Percentiles rank a stretch among this genome's conserved stretches.
These are phyloP conservation scores for Diaporthe helianthi DNA, from an alignment of 2,329 filamentous ascomycete species.

Conservation along the genomic window DNA sequence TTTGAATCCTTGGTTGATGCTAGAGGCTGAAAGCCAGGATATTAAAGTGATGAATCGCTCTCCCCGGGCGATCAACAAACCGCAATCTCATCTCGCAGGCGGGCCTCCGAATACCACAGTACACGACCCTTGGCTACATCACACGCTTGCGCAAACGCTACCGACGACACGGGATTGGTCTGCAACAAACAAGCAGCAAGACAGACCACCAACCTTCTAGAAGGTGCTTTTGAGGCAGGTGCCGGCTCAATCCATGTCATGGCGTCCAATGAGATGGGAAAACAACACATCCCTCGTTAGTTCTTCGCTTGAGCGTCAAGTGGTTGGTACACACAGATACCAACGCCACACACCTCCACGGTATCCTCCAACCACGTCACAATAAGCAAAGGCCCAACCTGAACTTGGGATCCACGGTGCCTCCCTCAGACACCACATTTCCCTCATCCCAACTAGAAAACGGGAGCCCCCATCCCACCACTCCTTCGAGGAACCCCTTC, in stretches of 20 bases:
- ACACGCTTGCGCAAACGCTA: not conserved
- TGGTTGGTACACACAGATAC: not conserved
- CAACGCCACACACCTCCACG: not conserved
- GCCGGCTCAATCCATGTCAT: not conserved
- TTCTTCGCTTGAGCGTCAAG: not conserved
- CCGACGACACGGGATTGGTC: not conserved
- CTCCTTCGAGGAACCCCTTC: not conserved
- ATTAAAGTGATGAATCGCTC: not conserved
- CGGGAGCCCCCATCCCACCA: not conserved
- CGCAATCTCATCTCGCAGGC: not conserved
- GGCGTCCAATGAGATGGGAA: not conserved
- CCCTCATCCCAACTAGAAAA: not conserved
- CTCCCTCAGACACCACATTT: not conserved
- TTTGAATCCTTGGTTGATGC: not conserved
- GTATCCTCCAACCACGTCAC: not conserved
- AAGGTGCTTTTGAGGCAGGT: not conserved
- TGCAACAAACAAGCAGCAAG: constrained; percentile 5
- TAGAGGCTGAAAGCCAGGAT: not conserved
- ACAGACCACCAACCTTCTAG: not conserved
- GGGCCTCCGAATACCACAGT: not conserved
- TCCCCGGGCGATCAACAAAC: not conserved
- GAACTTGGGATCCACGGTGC: not conserved
- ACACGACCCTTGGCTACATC: not conserved
- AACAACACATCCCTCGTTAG: not conserved
- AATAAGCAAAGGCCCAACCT: no score